Conservation (phyloP, 2,329 filamentous ascomycete genomes). For the Hymenoscyphus scutula region DNA sequence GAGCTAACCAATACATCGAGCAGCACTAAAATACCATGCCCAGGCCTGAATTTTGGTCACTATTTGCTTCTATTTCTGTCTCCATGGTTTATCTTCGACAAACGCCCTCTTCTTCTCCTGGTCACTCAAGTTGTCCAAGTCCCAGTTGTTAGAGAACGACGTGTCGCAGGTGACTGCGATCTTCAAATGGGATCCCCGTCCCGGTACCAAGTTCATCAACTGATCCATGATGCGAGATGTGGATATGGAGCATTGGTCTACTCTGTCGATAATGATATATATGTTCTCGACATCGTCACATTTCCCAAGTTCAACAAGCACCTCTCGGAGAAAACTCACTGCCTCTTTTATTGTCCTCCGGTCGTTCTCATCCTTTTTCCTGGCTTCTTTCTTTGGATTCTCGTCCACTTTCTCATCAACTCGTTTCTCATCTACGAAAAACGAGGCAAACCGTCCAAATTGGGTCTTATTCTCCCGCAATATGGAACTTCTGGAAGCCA, state of each 20-base stretch:
- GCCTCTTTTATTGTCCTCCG: background rate
- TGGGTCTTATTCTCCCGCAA: too few species aligned
- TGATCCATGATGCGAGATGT: background rate
- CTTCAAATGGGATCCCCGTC: background rate
- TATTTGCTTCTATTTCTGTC: too few species aligned
- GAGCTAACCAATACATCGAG: too few species aligned
- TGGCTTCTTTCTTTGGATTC: too few species aligned
- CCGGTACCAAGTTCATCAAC: background rate
- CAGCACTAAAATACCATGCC: too few species aligned
- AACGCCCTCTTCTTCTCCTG: background rate
- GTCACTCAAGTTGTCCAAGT: background rate
- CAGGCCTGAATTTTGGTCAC: too few species aligned
- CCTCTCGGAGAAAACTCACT: background rate
- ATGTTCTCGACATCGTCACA: background rate
- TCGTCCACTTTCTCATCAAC: too few species aligned
- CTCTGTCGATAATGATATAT: slow-evolving; percentile 3
- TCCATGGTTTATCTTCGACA: background rate
- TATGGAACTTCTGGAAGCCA: too few species aligned
- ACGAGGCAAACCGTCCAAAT: too few species aligned
- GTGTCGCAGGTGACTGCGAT: background rate
- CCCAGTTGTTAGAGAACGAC: background rate
- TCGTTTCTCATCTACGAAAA: too few species aligned
- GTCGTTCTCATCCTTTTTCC: background rate
- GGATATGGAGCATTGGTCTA: slow-evolving; percentile 3
- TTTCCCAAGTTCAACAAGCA: background rate